phyloP scores from a whole-genome alignment of 1,284 basidiomycete species.

The Leccinum pallidistipes region DNA sequence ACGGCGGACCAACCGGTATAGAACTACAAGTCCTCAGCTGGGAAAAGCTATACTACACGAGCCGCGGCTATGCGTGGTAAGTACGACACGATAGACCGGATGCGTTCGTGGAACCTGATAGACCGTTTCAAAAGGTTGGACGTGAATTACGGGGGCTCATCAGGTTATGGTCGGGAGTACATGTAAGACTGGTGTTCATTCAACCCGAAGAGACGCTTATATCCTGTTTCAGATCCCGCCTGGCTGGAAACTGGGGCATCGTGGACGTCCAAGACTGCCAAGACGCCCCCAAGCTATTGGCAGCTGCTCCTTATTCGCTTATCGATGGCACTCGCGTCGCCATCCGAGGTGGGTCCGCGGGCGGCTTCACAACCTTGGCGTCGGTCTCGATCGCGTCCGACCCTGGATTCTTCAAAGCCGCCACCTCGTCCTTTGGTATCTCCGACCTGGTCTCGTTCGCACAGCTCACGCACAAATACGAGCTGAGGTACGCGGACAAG shows the following conservation, averaged over 20 bases:
- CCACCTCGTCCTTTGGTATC: constrained; percentile 52
- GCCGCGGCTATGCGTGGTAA: constrained; percentile 38
- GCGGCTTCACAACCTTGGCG: constrained; percentile 60
- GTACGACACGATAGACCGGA: not conserved
- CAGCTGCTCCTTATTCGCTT: constrained; percentile 19
- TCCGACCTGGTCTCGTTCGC: constrained; percentile 51
- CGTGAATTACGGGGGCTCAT: constrained; percentile 34
- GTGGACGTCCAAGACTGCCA: constrained; percentile 33
- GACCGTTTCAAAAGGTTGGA: constrained; percentile 27
- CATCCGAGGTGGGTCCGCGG: constrained; percentile 61
- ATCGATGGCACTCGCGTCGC: constrained; percentile 48
- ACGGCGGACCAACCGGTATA: constrained; percentile 32
- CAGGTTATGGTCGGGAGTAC: constrained; percentile 35
- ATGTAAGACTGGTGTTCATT: constrained; percentile 13
- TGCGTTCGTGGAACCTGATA: not conserved
- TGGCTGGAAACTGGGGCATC: constrained; percentile 32
- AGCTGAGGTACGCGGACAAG: constrained; percentile 52
- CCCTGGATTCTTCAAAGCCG: constrained; percentile 34
- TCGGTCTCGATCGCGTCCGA: constrained; percentile 41
- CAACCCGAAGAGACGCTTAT: not conserved
- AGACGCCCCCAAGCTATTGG: constrained; percentile 26
- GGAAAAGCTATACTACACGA: constrained; percentile 34
- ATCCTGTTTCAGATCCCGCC: constrained; percentile 26
- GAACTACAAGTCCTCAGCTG: constrained; percentile 26
- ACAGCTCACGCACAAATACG: constrained; percentile 67